phyloP scores from a whole-genome alignment of 768 basidiomycete genomes.

The Hygrophoropsis aurantiaca region DNA sequence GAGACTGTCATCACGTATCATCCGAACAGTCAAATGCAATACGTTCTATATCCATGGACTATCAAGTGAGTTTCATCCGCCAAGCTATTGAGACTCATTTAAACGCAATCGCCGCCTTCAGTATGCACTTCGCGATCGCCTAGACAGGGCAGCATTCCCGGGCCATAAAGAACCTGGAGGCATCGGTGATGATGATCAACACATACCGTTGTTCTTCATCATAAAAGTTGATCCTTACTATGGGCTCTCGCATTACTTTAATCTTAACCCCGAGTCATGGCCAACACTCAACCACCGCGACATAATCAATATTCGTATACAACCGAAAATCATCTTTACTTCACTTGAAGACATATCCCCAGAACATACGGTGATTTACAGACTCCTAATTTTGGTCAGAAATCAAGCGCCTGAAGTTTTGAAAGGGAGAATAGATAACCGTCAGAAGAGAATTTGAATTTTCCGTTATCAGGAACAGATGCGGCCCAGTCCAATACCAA shows the following conservation, averaged over 20 bases:
- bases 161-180: constrained; percentile 41
- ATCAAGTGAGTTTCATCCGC: constrained; percentile 35
- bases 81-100: background rate
- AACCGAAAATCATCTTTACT: constrained; percentile 28
- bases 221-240: no score
- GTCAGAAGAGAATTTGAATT: no score
- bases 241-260: constrained; percentile 35
- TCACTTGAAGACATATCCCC: constrained; percentile 35
- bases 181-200: constrained; percentile 32
- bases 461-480: no score
- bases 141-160: constrained; percentile 52
- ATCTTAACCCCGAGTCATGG: constrained; percentile 57
- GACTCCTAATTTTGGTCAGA: no score
- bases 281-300: constrained; percentile 42
- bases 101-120: constrained; percentile 11
- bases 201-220: constrained; percentile 44
- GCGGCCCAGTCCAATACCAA: no score
- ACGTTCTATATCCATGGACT: constrained; percentile 44
- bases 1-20: constrained; percentile 57
- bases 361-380: no score
- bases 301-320: constrained; percentile 44
- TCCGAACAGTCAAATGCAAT: constrained; percentile 42
- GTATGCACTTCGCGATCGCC: constrained; percentile 52
- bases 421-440: no score
- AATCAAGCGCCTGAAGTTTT: no score